A percentile compares a stretch with the other conserved stretches of the same genome.
These are phyloP conservation scores for Verticillium isaacii DNA, from an alignment of 2,329 filamentous ascomycete species.

Conservation along the genomic window DNA sequence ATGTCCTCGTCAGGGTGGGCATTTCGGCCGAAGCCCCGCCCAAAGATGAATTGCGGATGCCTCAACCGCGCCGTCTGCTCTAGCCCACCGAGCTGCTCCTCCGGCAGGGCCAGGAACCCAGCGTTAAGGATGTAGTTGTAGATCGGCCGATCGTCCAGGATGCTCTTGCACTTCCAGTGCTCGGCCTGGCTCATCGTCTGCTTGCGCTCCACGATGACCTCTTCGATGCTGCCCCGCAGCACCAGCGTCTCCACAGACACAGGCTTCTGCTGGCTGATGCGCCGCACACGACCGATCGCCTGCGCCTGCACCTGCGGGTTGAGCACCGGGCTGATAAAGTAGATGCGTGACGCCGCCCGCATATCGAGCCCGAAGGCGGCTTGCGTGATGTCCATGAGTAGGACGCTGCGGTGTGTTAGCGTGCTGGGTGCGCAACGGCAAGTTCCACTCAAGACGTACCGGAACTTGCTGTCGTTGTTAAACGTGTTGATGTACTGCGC, in stretches of 20 bases:
- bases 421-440: not conserved
- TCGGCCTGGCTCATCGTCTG: slow-evolving; percentile 69
- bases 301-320: slow-evolving; percentile 83
- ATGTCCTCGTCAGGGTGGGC: slow-evolving; percentile 38
- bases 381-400: slow-evolving; percentile 88
- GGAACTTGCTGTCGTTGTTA: slow-evolving; percentile 62
- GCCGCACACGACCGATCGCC: slow-evolving; percentile 82
- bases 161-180: slow-evolving; percentile 48
- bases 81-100: slow-evolving; percentile 23
- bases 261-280: slow-evolving; percentile 75
- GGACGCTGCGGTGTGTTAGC: slow-evolving; percentile 44
- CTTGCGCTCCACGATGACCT: slow-evolving; percentile 71
- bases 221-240: slow-evolving; percentile 74
- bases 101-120: slow-evolving; percentile 32
- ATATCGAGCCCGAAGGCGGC: slow-evolving; percentile 87
- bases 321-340: slow-evolving; percentile 85
- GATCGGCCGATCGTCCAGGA: slow-evolving; percentile 53
- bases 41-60: slow-evolving; percentile 45
- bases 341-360: slow-evolving; percentile 75
- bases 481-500: slow-evolving; percentile 77
- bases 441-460: slow-evolving; percentile 22
- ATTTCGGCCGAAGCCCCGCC: slow-evolving; percentile 39
- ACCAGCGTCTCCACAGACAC: slow-evolving; percentile 86
- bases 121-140: slow-evolving; percentile 56
- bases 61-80: slow-evolving; percentile 45